Conservation (phyloP, 345 rosid genomes). For the Gossypium australe region DNA sequence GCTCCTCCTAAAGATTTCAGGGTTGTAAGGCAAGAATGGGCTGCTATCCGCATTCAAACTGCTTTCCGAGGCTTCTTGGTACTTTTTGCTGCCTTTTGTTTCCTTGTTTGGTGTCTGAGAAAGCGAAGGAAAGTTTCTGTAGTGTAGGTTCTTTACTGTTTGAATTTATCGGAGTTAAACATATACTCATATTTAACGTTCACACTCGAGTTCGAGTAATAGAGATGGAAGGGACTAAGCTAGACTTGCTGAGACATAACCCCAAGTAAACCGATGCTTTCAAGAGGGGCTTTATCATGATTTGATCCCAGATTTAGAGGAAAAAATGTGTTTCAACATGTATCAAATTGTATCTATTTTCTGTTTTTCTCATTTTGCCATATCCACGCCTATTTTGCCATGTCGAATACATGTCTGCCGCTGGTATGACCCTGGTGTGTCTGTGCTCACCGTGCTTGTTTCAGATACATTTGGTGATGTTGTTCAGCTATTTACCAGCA, state of each 20-base stretch:
- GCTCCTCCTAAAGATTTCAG: constrained; percentile 89
- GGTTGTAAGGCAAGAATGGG: constrained; percentile 83
- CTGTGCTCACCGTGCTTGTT: neutral
- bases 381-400: too few relatives aligned
- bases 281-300: too few relatives aligned
- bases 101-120: neutral
- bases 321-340: too few relatives aligned
- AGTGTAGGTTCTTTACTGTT: neutral
- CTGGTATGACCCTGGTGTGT: too few relatives aligned
- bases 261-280: too few relatives aligned
- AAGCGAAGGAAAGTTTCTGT: neutral
- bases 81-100: constrained; percentile 1
- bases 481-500: neutral
- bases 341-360: too few relatives aligned
- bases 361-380: too few relatives aligned
- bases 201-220: too few relatives aligned
- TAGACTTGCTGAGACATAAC: neutral
- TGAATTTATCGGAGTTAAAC: too few relatives aligned
- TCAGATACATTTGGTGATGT: neutral
- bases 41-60: constrained; percentile 85
- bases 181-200: too few relatives aligned
- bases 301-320: too few relatives aligned
- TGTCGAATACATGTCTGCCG: too few relatives aligned
- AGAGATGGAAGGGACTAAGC: neutral
- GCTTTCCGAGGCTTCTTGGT: constrained; percentile 96